Percentiles rank a stretch among this genome's conserved stretches.
phyloP scores from a whole-genome alignment of 306 rosid species.

The Casuarina cunninghamiana region DNA sequence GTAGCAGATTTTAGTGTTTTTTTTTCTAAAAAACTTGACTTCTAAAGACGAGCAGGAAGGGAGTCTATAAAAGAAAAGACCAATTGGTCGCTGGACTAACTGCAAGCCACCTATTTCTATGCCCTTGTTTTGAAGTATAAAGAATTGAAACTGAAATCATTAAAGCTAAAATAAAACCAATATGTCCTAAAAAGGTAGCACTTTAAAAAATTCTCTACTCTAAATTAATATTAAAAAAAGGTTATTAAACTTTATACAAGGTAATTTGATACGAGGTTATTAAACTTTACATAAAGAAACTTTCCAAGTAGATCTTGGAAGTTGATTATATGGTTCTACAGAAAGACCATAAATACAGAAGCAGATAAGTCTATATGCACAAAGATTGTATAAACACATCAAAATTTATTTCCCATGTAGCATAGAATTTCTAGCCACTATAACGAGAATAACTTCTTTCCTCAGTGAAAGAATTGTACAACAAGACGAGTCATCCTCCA shows the following conservation, averaged over 20 bases:
- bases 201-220: not conserved
- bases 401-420: not conserved
- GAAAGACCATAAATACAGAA: not conserved
- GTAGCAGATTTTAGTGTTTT: not conserved
- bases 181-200: not conserved
- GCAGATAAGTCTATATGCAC: not conserved
- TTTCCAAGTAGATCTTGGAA: too few species aligned
- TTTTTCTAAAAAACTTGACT: not conserved
- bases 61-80: not conserved
- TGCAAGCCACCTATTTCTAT: not conserved
- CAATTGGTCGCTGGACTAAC: not conserved
- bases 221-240: not conserved
- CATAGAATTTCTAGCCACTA: not conserved
- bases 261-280: not conserved
- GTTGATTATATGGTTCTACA: not conserved
- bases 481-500: slow-evolving; percentile 7
- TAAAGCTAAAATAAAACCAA: not conserved
- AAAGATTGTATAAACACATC: not conserved
- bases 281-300: too few species aligned
- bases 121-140: not conserved
- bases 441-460: not conserved
- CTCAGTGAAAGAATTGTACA: not conserved
- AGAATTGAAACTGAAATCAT: not conserved
- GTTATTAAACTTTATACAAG: not conserved
- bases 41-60: not conserved